Conservation (phyloP, 169 alveolate genomes). For the Plasmodium cynomolgi region DNA sequence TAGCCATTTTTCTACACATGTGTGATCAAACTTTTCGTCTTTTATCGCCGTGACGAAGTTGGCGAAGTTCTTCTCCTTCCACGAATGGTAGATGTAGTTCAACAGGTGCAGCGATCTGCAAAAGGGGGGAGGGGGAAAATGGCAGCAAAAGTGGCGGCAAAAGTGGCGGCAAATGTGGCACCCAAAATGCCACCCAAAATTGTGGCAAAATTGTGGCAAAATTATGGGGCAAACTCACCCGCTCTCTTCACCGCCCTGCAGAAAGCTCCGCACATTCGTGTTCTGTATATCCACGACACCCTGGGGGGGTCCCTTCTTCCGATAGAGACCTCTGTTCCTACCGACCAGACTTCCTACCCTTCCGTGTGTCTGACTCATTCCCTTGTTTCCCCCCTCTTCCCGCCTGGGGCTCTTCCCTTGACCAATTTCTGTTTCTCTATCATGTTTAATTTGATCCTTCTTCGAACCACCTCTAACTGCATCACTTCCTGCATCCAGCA, state of each 20-base stretch:
- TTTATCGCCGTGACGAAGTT: conserved; percentile 24
- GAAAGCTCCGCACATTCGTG: conserved; percentile 21
- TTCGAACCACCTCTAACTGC: not conserved
- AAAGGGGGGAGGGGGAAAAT: not conserved
- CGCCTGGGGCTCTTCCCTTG: not conserved
- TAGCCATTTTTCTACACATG: conserved; percentile 61
- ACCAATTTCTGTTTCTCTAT: not conserved
- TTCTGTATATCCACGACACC: conserved; percentile 53
- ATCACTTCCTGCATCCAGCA: not conserved
- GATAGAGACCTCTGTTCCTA: not conserved
- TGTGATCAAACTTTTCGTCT: conserved; percentile 17
- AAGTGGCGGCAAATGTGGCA: not conserved
- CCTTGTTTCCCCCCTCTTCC: not conserved
- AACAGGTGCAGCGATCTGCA: conserved; percentile 34
- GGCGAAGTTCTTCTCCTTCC: conserved; percentile 53
- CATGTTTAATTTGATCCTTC: not conserved
- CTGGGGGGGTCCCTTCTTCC: not conserved
- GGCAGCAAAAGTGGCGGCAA: not conserved
- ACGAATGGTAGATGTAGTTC: conserved; percentile 16
- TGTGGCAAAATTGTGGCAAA: not conserved
- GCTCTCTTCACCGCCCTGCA: not conserved
- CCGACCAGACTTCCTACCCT: not conserved
- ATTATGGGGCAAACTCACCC: conserved; percentile 11
- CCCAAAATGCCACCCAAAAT: not conserved
- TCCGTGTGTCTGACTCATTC: not conserved